These are phyloP conservation scores for Glycyrrhiza uralensis DNA, from an alignment of 306 rosid species.

Conservation along the genomic window DNA sequence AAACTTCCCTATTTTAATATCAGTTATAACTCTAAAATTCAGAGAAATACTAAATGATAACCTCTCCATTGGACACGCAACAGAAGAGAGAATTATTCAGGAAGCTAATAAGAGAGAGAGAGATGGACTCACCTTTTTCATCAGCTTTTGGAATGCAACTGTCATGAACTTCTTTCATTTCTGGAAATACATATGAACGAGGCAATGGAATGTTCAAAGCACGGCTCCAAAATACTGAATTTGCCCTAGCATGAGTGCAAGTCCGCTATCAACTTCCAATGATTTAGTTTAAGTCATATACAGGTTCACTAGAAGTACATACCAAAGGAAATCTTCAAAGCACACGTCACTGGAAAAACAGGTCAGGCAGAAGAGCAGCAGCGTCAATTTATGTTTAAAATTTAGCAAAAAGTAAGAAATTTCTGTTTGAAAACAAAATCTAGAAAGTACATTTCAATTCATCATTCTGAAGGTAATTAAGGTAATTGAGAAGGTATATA, in stretches of 20 bases:
- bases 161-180: slow-evolving; percentile 46
- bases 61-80: neutral
- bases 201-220: slow-evolving; percentile 94
- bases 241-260: slow-evolving; percentile 65
- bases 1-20: slow-evolving; percentile 13
- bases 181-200: slow-evolving; percentile 75
- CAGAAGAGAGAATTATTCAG: neutral
- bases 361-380: slow-evolving; percentile 24
- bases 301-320: slow-evolving; percentile 32
- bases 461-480: slow-evolving; percentile 6
- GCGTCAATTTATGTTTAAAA: neutral
- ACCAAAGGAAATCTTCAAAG: slow-evolving; percentile 98
- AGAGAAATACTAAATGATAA: slow-evolving; percentile 20
- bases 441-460: neutral
- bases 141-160: slow-evolving; percentile 38
- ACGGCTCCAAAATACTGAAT: slow-evolving; percentile 91
- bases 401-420: neutral
- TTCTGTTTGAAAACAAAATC: neutral
- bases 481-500: slow-evolving; percentile 1
- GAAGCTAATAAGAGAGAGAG: neutral
- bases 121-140: slow-evolving; percentile 36
- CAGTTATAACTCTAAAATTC: neutral
- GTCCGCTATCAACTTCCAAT: slow-evolving; percentile 34
- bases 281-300: slow-evolving; percentile 6
- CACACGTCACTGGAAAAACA: slow-evolving; percentile 67